Conservation (phyloP, 1,284 basidiomycete genomes). For the Apiotrichum siamense region DNA sequence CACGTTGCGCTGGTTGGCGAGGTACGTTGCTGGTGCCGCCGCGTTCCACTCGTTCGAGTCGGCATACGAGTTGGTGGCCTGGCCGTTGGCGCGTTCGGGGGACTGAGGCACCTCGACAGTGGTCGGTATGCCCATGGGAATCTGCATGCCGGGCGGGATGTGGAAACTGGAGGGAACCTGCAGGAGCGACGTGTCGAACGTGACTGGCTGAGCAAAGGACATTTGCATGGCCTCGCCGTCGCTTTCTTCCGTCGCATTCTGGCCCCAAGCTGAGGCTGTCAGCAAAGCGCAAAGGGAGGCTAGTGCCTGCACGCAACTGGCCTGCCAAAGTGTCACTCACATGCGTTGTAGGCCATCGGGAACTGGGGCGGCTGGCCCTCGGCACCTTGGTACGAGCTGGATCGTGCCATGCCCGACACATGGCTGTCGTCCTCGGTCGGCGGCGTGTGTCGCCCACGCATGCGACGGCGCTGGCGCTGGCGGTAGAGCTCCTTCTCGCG, state of each 20-base stretch:
- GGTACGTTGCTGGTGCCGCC: not conserved
- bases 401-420: not conserved
- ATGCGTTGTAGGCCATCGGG: not conserved
- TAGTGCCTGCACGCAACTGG: not conserved
- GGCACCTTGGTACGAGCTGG: not conserved
- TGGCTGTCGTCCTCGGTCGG: not conserved
- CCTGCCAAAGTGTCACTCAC: no score
- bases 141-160: not conserved
- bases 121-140: not conserved
- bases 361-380: not conserved
- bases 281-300: not conserved
- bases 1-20: not conserved
- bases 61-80: not conserved
- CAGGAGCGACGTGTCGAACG: not conserved
- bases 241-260: not conserved
- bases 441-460: not conserved
- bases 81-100: not conserved
- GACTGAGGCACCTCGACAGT: not conserved
- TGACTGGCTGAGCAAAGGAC: not conserved
- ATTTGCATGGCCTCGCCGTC: not conserved
- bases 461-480: not conserved
- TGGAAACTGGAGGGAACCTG: not conserved
- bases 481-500: slow-evolving; percentile 21
- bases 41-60: not conserved
- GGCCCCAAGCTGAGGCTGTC: not conserved